phyloP scores from a whole-genome alignment of 495 filamentous ascomycete species.

The Neurospora terricola region DNA sequence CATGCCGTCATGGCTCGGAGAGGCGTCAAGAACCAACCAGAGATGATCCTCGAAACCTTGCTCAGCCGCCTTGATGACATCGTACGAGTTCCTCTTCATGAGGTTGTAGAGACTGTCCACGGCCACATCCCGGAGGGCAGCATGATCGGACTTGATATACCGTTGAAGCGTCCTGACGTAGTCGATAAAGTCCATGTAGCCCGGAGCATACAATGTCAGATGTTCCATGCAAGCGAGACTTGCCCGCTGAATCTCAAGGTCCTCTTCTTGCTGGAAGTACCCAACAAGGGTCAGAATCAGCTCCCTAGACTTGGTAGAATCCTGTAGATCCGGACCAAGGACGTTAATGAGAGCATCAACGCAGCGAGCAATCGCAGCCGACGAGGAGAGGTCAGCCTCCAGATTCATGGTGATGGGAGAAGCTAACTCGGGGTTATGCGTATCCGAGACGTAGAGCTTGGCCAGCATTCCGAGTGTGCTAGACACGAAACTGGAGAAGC shows the following conservation, averaged over 20 bases:
- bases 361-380: slow-evolving; percentile 72
- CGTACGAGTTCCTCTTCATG: slow-evolving; percentile 82
- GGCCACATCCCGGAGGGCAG: slow-evolving; percentile 64
- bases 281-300: slow-evolving; percentile 78
- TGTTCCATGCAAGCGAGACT: slow-evolving; percentile 83
- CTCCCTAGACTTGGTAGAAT: slow-evolving; percentile 82
- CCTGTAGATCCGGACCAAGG: slow-evolving; percentile 88
- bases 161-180: slow-evolving; percentile 78
- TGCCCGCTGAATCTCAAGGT: slow-evolving; percentile 60
- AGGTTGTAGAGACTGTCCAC: slow-evolving; percentile 85
- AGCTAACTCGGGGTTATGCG: slow-evolving; percentile 76
- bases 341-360: slow-evolving; percentile 96
- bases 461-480: slow-evolving; percentile 87
- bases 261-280: slow-evolving; percentile 73
- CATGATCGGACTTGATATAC: slow-evolving; percentile 57
- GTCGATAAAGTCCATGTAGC: slow-evolving; percentile 66
- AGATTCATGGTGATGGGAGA: slow-evolving; percentile 76
- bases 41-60: slow-evolving; percentile 79
- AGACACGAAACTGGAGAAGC: slow-evolving; percentile 81
- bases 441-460: slow-evolving; percentile 83
- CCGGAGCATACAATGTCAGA: slow-evolving; percentile 82
- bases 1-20: slow-evolving; percentile 64
- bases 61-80: slow-evolving; percentile 63
- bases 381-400: slow-evolving; percentile 70
- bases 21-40: slow-evolving; percentile 75